A percentile compares a stretch with the other conserved stretches of the same genome.
Evolutionary conservation across 257 asterid species (phyloP).

Genomic region (Cruciata laevipes): DNA sequence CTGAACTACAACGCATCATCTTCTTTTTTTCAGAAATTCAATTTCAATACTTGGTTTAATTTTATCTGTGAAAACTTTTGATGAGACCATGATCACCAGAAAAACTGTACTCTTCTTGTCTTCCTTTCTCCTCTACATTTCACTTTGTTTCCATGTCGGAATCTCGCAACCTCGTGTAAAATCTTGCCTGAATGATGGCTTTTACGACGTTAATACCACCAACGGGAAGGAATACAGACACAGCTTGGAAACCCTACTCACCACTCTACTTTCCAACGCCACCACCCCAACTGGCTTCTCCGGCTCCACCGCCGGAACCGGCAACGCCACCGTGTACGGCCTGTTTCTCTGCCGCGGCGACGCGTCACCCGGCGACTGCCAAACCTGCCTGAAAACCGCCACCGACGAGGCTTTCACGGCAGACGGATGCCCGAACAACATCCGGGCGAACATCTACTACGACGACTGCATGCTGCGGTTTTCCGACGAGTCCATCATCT

Average conservation of each 20-base stretch:
- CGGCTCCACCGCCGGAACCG: slow-evolving; percentile 14
- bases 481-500: slow-evolving; percentile 1
- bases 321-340: not conserved
- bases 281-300: slow-evolving; percentile 10
- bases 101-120: not conserved
- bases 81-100: not conserved
- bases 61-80: no score
- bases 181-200: no score
- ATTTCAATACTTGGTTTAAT: no score
- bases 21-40: no score
- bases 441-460: not conserved
- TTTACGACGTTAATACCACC: not conserved
- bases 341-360: slow-evolving; percentile 25
- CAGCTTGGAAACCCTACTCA: slow-evolving; percentile 12
- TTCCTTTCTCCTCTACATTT: not conserved
- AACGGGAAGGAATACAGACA: not conserved
- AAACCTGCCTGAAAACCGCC: not conserved
- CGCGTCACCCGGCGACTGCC: not conserved
- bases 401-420: not conserved
- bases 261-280: slow-evolving; percentile 10
- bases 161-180: not conserved
- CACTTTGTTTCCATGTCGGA: not conserved
- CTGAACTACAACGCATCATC: no score
- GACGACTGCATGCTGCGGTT: slow-evolving; percentile 9
- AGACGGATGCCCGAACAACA: not conserved